These are phyloP conservation scores for Hygrophoropsis aurantiaca DNA, from an alignment of 768 basidiomycete species.

Conservation along the genomic window DNA sequence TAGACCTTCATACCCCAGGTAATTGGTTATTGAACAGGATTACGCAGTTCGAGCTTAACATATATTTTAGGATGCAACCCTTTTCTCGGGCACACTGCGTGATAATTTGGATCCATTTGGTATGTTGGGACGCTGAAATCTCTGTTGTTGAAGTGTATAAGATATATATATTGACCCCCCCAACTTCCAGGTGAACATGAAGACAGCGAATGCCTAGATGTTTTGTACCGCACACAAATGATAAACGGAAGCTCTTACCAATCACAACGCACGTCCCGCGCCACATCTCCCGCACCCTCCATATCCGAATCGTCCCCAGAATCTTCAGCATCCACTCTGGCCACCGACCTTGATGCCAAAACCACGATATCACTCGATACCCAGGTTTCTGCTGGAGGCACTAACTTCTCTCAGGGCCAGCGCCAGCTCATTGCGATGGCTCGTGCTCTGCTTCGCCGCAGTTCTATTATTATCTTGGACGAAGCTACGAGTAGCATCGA, in stretches of 20 bases:
- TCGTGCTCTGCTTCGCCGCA: slow-evolving; percentile 69
- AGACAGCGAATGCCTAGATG: slow-evolving; percentile 79
- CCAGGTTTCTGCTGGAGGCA: slow-evolving; percentile 80
- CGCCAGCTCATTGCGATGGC: slow-evolving; percentile 88
- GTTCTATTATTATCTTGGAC: slow-evolving; percentile 74
- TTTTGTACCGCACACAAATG: slow-evolving; percentile 79
- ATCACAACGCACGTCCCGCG: slow-evolving; percentile 52
- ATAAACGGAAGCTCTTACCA: slow-evolving; percentile 48
- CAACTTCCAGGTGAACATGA: slow-evolving; percentile 60
- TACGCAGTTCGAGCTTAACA: neutral
- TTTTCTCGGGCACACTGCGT: slow-evolving; percentile 79
- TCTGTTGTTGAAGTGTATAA: neutral
- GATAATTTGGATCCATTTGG: slow-evolving; percentile 77
- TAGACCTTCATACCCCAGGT: slow-evolving; percentile 77
- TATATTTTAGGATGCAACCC: slow-evolving; percentile 51
- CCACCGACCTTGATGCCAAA: slow-evolving; percentile 58
- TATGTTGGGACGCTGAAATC: slow-evolving; percentile 19
- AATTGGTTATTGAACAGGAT: neutral
- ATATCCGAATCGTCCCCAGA: slow-evolving; percentile 41
- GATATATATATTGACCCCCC: too few species aligned
- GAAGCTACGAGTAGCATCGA: slow-evolving; percentile 88
- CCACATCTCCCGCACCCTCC: slow-evolving; percentile 50
- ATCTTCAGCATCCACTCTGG: slow-evolving; percentile 41
- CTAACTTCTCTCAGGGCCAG: slow-evolving; percentile 93
- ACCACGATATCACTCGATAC: slow-evolving; percentile 67